A percentile compares a stretch with the other conserved stretches of the same genome.
phyloP scores from a whole-genome alignment of 177 flowering plant genomes.

The Vitis hybrid region DNA sequence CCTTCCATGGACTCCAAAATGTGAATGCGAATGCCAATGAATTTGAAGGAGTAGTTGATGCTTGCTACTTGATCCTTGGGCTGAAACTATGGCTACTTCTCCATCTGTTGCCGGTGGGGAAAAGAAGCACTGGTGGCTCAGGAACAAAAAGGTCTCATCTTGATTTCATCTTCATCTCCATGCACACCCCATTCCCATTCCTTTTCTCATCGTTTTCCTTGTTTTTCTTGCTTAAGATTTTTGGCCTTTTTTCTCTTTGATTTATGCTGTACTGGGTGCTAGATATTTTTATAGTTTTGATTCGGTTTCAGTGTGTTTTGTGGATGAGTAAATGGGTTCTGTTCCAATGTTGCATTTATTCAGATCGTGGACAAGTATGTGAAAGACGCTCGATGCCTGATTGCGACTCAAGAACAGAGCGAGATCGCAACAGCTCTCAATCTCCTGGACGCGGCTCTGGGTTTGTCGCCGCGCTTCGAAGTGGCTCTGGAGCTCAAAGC shows the following conservation, averaged over 20 bases:
- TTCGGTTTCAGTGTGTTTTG: not conserved
- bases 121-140: constrained; percentile 93
- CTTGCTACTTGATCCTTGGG: constrained; percentile 17
- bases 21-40: not conserved
- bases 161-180: not conserved
- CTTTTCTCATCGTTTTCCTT: not conserved
- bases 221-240: not conserved
- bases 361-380: constrained; percentile 84
- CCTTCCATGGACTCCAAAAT: not conserved
- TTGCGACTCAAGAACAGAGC: constrained; percentile 63
- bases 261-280: not conserved
- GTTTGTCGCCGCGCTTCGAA: constrained; percentile 73
- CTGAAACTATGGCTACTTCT: constrained; percentile 47
- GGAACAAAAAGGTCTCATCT: constrained; percentile 60
- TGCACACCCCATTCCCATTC: no score
- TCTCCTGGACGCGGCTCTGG: constrained; percentile 77
- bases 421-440: constrained; percentile 64
- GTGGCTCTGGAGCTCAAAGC: constrained; percentile 88
- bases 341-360: not conserved
- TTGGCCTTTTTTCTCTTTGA: not conserved
- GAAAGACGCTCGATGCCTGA: constrained; percentile 63
- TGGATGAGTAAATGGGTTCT: constrained; percentile 1
- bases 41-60: constrained; percentile 6
- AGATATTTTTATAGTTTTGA: no score
- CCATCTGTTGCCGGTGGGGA: constrained; percentile 43